Base-by-base conservation (phyloP, 2,329 filamentous ascomycete genomes). In the Cladobotryum mycophilum region DNA sequence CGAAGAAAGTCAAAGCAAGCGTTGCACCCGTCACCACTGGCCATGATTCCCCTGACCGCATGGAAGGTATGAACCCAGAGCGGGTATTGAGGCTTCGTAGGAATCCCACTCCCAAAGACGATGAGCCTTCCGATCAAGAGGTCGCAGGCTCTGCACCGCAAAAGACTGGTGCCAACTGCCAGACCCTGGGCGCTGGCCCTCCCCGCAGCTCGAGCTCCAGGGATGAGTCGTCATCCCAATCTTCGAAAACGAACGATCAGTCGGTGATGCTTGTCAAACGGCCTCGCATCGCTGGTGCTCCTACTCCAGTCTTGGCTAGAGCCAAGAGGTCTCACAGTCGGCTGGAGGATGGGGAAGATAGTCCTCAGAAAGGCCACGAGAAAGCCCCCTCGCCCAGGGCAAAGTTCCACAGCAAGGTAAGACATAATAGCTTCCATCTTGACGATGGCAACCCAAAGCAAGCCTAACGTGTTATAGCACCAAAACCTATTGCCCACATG, bases 51-150 rank as follows among this genome's bases (percentile, higher is more conserved):
- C 25, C 25, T n/a, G 41, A 17, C 33, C 30, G 35, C n/a, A 47
- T 53, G 51, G 51, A 50, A 14, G 48, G 48, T 3, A 61, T 64
- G 57, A 64, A 65, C 41, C 64, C 62, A 30, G 60, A 63, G 50
- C 59, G 63, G 13, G 56, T 43, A 6, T 47, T 44, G 41, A 62
- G 62, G 61, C 55, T 64, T 34, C 37, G 52, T 9, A 45, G 56
- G 9, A 55, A 45, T 48, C 50, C 50, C 3, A n/a, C 22, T 43
- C 3, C 40, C 15, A 15, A 25, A 14, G 17, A 43, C 25, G 7
- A 30, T 34, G 3, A 43, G 4, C 15, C 11, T 12, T 15, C 20
- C 38, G 17, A 44, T 22, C 18, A n/a, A 15, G 13, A 22, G 14
- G 18, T 33, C 11, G 41, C n/a, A 5, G 20, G 14, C 17, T 22